phyloP scores from a whole-genome alignment of 2,329 filamentous ascomycete species.

The Coniochaeta ligniaria region DNA sequence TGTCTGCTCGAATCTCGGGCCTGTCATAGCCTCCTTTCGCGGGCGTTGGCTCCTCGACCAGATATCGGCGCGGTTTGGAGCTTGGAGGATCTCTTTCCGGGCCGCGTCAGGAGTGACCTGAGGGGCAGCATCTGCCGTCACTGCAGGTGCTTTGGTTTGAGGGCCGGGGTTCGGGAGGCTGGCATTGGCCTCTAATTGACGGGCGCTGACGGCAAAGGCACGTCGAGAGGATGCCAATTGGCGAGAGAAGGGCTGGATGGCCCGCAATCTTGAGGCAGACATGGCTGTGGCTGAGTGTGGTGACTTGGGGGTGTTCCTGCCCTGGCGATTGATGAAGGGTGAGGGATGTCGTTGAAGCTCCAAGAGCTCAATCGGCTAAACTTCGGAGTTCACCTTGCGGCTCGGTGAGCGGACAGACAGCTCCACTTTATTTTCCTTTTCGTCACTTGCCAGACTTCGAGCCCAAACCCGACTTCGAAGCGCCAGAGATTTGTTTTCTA shows the following conservation, averaged over 20 bases:
- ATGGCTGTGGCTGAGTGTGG: constrained; percentile 32
- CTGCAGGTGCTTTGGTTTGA: constrained; percentile 19
- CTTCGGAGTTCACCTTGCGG: background rate
- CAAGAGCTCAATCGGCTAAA: background rate
- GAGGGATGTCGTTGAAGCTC: constrained; percentile 3
- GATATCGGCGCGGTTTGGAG: constrained; percentile 72
- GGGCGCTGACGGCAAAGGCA: constrained; percentile 40
- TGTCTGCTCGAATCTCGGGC: constrained; percentile 94
- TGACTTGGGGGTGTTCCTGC: background rate
- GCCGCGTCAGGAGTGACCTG: constrained; percentile 33
- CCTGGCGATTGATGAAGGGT: background rate
- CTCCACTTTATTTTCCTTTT: background rate
- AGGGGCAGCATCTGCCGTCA: constrained; percentile 33
- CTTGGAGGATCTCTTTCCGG: constrained; percentile 51
- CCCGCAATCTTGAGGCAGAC: constrained; percentile 30
- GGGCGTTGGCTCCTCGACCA: constrained; percentile 87
- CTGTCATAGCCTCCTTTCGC: constrained; percentile 77
- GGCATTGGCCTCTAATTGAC: constrained; percentile 34
- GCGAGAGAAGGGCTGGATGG: constrained; percentile 34
- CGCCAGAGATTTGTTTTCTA: background rate
- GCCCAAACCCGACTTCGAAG: background rate
- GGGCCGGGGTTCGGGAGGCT: background rate
- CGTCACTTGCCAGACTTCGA: background rate
- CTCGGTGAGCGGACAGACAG: background rate
- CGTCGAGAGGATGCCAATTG: constrained; percentile 35